Evolutionary conservation across 2,329 filamentous ascomycete species (phyloP).

Genomic region (Epichloe amarillans): DNA sequence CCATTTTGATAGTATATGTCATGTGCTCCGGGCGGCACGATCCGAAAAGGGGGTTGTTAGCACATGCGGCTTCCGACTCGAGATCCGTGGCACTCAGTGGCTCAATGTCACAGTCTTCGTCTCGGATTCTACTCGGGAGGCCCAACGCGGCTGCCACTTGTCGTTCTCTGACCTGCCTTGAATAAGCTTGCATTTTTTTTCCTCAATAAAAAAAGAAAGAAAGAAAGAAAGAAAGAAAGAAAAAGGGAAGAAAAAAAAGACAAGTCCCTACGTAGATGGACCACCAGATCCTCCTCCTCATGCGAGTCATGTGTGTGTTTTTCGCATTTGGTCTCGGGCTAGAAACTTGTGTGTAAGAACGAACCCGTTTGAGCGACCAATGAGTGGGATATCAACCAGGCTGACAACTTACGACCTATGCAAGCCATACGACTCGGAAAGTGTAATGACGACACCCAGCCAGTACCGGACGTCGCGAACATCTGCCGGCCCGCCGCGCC

Average conservation of each 20-base stretch:
- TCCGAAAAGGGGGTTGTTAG: conserved; percentile 15
- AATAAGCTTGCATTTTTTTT: too few relatives aligned
- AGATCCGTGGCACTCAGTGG: conserved; percentile 18
- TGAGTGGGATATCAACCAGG: too few relatives aligned
- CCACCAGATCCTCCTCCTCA: conserved; percentile 40
- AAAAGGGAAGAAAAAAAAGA: not conserved
- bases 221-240: not conserved
- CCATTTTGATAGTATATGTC: conserved; percentile 24
- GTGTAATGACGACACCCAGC: conserved; percentile 35
- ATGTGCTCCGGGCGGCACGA: conserved; percentile 20
- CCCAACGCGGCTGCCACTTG: conserved; percentile 24
- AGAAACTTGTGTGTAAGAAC: not conserved
- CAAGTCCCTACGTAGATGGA: conserved; percentile 31
- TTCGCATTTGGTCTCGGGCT: conserved; percentile 17
- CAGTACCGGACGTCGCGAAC: conserved; percentile 36
- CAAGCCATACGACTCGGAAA: conserved; percentile 35
- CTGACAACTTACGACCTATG: conserved; percentile 23
- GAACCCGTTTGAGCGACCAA: too few relatives aligned
- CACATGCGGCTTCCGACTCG: conserved; percentile 15
- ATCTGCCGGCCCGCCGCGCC: conserved; percentile 34
- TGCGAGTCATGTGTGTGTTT: conserved; percentile 13
- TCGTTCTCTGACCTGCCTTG: conserved; percentile 20
- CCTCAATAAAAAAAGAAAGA: not conserved
- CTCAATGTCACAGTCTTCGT: conserved; percentile 27
- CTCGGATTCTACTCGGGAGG: conserved; percentile 23